These are phyloP conservation scores for Talaromyces sp. DNA, from an alignment of 2,329 filamentous ascomycete species.

Conservation along the genomic window DNA sequence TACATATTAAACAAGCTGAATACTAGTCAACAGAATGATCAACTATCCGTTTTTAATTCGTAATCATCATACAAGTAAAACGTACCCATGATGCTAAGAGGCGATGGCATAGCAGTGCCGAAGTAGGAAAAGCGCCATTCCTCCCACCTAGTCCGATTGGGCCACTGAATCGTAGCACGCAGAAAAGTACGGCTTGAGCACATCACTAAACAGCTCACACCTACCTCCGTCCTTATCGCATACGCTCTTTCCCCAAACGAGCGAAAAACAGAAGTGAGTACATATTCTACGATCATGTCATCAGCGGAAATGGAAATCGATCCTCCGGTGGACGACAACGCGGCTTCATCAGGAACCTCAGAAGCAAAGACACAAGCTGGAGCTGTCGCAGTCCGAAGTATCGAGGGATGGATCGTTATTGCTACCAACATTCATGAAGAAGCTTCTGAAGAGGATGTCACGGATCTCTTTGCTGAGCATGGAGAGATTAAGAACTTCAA, in stretches of 20 bases:
- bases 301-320: constrained; percentile 48
- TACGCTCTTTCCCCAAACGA: not conserved
- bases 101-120: not conserved
- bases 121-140: not conserved
- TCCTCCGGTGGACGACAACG: constrained; percentile 35
- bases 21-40: not conserved
- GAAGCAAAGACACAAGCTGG: constrained; percentile 45
- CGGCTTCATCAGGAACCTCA: constrained; percentile 26
- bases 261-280: too few species aligned
- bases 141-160: not conserved
- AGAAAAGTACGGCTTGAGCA: not conserved
- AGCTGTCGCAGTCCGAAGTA: constrained; percentile 60
- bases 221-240: not conserved
- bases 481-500: constrained; percentile 66
- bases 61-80: not conserved
- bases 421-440: constrained; percentile 67
- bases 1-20: constrained; percentile 9
- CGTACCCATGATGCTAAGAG: not conserved
- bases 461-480: constrained; percentile 63
- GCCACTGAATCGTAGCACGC: not conserved
- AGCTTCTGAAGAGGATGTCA: constrained; percentile 63
- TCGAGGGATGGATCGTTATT: constrained; percentile 67
- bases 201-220: not conserved
- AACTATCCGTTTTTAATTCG: not conserved
- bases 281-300: constrained; percentile 26